A percentile compares a stretch with the other conserved stretches of the same genome.
Conservation (phyloP, 352 stramenopile species). For the Globisporangium nodosum region DNA sequence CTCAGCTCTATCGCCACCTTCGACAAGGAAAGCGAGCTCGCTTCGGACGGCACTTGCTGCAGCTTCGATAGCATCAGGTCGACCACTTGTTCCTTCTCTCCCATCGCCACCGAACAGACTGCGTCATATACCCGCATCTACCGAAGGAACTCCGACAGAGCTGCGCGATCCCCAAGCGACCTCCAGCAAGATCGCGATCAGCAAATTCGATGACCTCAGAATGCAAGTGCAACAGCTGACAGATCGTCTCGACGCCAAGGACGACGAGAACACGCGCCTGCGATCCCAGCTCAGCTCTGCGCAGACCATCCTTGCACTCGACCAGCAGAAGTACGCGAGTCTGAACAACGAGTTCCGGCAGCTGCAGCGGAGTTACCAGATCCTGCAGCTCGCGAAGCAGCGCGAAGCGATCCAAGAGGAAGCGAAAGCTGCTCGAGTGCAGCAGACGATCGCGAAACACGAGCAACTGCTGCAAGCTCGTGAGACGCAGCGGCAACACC, state of each 20-base stretch:
- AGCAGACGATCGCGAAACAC: slow-evolving; percentile 36
- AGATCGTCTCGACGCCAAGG: slow-evolving; percentile 9
- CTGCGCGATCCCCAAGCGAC: neutral
- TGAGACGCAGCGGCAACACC: slow-evolving; percentile 21
- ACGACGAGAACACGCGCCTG: slow-evolving; percentile 5
- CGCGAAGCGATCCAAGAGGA: slow-evolving; percentile 33
- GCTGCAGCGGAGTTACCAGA: slow-evolving; percentile 21
- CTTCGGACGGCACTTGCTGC: neutral
- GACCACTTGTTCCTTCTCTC: neutral
- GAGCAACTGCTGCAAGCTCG: slow-evolving; percentile 35
- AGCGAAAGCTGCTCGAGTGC: slow-evolving; percentile 29
- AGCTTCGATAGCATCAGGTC: neutral
- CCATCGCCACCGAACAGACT: neutral
- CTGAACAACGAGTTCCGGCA: slow-evolving; percentile 29
- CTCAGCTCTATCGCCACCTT: neutral
- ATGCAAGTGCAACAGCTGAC: neutral
- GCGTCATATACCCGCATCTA: neutral
- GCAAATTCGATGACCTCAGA: slow-evolving; percentile 3
- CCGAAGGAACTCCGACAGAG: neutral
- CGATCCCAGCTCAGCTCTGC: slow-evolving; percentile 16
- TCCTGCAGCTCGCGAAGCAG: slow-evolving; percentile 28
- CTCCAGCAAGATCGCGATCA: neutral
- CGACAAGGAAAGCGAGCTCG: neutral
- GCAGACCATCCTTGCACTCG: slow-evolving; percentile 22
- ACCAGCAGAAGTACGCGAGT: slow-evolving; percentile 23